Evolutionary conservation across 768 basidiomycete genomes (phyloP), one percentile per base, ranked within the genome.

Genomic region (Filobasidium wieringae): DNA sequence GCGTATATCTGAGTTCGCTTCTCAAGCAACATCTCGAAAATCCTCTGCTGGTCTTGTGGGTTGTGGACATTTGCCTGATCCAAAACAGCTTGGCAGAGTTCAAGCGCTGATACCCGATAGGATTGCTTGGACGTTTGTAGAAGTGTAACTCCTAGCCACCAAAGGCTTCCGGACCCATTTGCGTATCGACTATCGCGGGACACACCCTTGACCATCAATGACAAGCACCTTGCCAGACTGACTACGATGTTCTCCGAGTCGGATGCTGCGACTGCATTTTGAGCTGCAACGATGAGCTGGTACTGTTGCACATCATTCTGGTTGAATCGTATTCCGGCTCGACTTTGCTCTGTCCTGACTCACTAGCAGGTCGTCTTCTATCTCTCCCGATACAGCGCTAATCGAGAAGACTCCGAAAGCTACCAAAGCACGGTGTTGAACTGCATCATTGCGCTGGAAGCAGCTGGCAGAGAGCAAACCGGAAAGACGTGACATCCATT

Each of bases 361-460:
- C 14, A 57, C 56, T 49, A 57, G 36, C n/a, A 57, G 51, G 19
- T 57, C 56, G 36, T 57, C 56, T 30, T 57, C 56, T 7, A 57
- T 50, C 24, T 57, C 56, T 4, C 56, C 56, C 9, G 56, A 29
- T 31, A 36, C 22, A 24, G 41, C 56, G 29, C 39, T 36, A 37
- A n/a, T 39, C 29, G 50, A 39, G 27, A 57, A 27, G 0, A 39
- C 49, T 8, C 56, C 56, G 11, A 57, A 45, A 12, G 56, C 56
- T 4, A 57, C 47, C 34, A 57, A 30, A n/a, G 56, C 56, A 37
- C 56, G 26, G 29, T 57, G 56, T 31, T 57, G 56, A 19, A 57
- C 56, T 6, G 56, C 56, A n/a, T 47, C 47, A 34, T 57, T 57
- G n/a, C 50, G 36, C 49, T 57, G 56, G 49, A 57, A 57, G 32